Evolutionary conservation across 306 rosid genomes (phyloP).

Genomic region (Gleditsia sinensis): DNA sequence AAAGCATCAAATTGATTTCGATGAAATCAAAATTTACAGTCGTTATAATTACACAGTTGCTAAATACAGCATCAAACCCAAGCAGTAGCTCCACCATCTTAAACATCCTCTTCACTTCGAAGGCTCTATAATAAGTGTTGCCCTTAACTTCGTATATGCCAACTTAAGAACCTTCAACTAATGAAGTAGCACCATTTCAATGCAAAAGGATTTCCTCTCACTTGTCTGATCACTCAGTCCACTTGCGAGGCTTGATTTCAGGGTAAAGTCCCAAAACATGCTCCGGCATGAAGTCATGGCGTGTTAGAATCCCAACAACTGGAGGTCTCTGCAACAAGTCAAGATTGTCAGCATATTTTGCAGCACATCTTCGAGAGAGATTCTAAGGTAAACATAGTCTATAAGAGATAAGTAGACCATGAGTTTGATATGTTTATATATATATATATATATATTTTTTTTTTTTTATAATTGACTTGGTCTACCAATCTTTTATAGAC

Average conservation of each 20-base stretch:
- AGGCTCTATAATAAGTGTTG: background rate
- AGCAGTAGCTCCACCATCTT: slow-evolving; percentile 24
- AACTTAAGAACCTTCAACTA: background rate
- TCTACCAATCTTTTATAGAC: no score
- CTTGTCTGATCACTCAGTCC: slow-evolving; percentile 37
- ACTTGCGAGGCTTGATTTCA: slow-evolving; percentile 47
- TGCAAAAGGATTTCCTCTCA: slow-evolving; percentile 12
- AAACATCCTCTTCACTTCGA: slow-evolving; percentile 3
- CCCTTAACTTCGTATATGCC: background rate
- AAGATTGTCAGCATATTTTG: slow-evolving; percentile 27
- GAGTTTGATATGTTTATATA: no score
- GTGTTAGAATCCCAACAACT: slow-evolving; percentile 76
- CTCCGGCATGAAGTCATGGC: slow-evolving; percentile 93
- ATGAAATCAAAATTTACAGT: slow-evolving; percentile 5
- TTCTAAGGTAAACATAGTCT: background rate
- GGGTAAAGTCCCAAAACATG: slow-evolving; percentile 77
- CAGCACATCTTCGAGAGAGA: slow-evolving; percentile 12
- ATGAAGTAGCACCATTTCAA: slow-evolving; percentile 16
- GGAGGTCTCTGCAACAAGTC: slow-evolving; percentile 81
- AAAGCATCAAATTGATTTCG: slow-evolving; percentile 2
- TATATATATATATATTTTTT: no score
- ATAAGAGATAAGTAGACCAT: no score
- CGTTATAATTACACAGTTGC: background rate
- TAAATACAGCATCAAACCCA: slow-evolving; percentile 23
- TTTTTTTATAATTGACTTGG: no score